Evolutionary conservation across 495 filamentous ascomycete genomes (phyloP).

Genomic region (Neurospora intermedia): DNA sequence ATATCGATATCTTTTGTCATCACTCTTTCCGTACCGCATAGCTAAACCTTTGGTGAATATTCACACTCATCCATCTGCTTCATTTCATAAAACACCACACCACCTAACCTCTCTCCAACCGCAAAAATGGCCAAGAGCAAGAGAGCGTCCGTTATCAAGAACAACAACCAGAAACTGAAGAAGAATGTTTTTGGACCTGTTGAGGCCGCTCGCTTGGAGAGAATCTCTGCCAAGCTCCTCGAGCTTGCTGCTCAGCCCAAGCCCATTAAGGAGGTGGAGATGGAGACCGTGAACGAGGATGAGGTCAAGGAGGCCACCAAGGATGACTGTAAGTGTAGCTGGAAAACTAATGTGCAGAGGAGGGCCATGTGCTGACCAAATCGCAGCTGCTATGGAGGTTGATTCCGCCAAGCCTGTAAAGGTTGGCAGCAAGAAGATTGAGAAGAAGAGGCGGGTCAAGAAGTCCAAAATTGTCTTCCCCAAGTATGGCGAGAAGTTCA

Average conservation of each 20-base stretch:
- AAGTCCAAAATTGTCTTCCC: slow-evolving; percentile 43
- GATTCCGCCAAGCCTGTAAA: slow-evolving; percentile 29
- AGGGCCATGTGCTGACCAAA: neutral
- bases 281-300: slow-evolving; percentile 13
- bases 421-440: slow-evolving; percentile 25
- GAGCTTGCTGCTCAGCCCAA: slow-evolving; percentile 63
- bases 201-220: slow-evolving; percentile 61
- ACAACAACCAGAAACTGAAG: slow-evolving; percentile 67
- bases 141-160: slow-evolving; percentile 62
- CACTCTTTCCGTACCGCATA: neutral
- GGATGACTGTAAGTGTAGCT: slow-evolving; percentile 26
- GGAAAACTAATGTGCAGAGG: neutral
- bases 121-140: slow-evolving; percentile 72
- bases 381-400: slow-evolving; percentile 35
- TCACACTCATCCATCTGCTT: neutral
- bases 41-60: neutral
- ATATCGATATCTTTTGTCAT: neutral
- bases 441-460: slow-evolving; percentile 35
- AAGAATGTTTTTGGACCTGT: slow-evolving; percentile 68
- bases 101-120: neutral
- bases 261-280: slow-evolving; percentile 31
- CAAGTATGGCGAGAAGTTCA: slow-evolving; percentile 36
- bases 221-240: slow-evolving; percentile 69
- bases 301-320: slow-evolving; percentile 13
- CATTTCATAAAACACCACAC: neutral